These are phyloP conservation scores for Aspergillus pseudoterreus DNA, from an alignment of 2,329 filamentous ascomycete genomes.

Conservation along the genomic window DNA sequence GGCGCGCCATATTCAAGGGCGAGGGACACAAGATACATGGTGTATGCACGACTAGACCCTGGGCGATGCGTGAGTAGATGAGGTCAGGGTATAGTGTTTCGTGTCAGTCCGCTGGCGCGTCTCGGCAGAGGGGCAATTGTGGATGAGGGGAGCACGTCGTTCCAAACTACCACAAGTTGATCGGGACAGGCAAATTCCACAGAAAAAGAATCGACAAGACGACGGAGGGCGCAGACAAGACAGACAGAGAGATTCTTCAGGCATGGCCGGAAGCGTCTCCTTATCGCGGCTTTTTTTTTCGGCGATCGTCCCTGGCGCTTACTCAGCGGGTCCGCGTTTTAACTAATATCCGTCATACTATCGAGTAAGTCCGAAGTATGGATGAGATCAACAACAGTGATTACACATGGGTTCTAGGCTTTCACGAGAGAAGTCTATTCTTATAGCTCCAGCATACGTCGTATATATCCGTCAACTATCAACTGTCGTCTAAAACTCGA, in stretches of 20 bases:
- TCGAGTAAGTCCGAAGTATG: not conserved
- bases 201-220: not conserved
- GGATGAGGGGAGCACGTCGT: not conserved
- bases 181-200: not conserved
- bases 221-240: not conserved
- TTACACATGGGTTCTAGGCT: no score
- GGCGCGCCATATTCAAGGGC: constrained; percentile 47
- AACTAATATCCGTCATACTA: not conserved
- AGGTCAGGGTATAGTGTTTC: not conserved
- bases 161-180: not conserved
- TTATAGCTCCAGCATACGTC: not conserved
- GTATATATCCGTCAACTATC: not conserved
- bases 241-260: not conserved
- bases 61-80: not conserved
- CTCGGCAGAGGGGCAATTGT: no score
- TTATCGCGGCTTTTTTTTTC: constrained; percentile 6
- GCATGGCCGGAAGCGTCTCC: constrained; percentile 1
- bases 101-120: not conserved
- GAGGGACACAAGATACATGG: constrained; percentile 38
- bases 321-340: constrained; percentile 8
- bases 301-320: constrained; percentile 7
- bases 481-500: constrained; percentile 46
- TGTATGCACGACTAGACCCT: constrained; percentile 3
- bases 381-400: not conserved
- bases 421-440: no score